Base-by-base conservation (phyloP, 306 rosid genomes). In the Castanea sativa region DNA sequence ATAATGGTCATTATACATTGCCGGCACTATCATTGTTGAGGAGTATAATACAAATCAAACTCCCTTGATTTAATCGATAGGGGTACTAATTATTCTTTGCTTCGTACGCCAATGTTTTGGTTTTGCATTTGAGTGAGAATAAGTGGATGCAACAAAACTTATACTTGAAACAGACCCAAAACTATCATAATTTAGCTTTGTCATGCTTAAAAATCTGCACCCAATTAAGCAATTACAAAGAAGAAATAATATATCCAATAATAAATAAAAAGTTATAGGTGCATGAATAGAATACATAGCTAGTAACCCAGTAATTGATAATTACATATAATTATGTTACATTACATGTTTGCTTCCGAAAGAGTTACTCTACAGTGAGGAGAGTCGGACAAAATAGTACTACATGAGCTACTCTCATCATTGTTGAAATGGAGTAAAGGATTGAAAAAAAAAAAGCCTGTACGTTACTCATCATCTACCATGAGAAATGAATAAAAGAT, bases 21-120 rank as follows among this genome's bases (percentile, higher is more conserved):
- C 82, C 63, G 61, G 60, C 71, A 70, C 20, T 72, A 73, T 79
- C 53, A 56, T 88, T 58, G 78, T 21, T 67, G 69, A 71, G 80
- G 80, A 80, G 63, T 32, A 79, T 79, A 76, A 80, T 83, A 59
- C 64, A 68, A 60, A 35, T 65, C 73, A 16, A 74, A 75, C 5
- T 49, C 16, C 53, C 12, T 49, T 77, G 55, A 83, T 74, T 64
- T 51, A 59, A 72, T 45, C 43, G 20, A 32, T 55, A 29, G 13
- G 64, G 11, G 45, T 55, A 21, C 16, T 9, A 30, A 68, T 71
- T 65, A 74, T 67, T 71, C 53, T 71, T 55, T 74, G 23, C 63
- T 74, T 45, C 27, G 69, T 80, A 73, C 71, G 80, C 56, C 53
- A 53, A 16, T 25, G 4, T 27, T 63, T 57, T 16, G 68, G 19